Conservation (phyloP, 345 rosid species). For the Syzygium oleosum region DNA sequence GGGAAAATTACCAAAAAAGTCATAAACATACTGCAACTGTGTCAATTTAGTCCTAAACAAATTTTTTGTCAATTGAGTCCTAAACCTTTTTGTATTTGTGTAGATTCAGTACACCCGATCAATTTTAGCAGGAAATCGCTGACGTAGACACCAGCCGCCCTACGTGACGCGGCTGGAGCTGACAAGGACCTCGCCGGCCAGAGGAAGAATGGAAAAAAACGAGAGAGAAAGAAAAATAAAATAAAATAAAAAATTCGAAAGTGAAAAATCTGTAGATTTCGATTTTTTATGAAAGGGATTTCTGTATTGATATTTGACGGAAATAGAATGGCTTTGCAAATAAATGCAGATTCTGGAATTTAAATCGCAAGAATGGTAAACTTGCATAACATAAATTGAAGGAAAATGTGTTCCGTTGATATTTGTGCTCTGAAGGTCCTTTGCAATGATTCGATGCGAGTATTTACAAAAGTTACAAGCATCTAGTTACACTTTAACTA, state of each 20-base stretch:
- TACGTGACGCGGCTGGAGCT: too few species aligned
- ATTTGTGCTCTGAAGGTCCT: background rate
- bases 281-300: background rate
- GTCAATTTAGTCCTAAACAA: too few species aligned
- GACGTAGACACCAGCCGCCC: too few species aligned
- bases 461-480: too few species aligned
- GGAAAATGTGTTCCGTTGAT: background rate
- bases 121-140: too few species aligned
- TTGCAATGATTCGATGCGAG: background rate
- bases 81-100: too few species aligned
- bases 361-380: background rate
- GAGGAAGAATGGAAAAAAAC: too few species aligned
- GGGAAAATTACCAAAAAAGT: too few species aligned
- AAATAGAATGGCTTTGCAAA: background rate
- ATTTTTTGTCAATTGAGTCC: too few species aligned
- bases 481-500: background rate
- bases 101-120: accelerated
- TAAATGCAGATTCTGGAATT: background rate
- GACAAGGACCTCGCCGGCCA: too few species aligned
- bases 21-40: too few species aligned
- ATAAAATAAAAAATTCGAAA: background rate
- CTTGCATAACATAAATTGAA: background rate
- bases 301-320: background rate
- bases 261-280: background rate
- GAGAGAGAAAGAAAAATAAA: too few species aligned